Conservation (phyloP, 345 rosid species). For the Salix udensis region DNA sequence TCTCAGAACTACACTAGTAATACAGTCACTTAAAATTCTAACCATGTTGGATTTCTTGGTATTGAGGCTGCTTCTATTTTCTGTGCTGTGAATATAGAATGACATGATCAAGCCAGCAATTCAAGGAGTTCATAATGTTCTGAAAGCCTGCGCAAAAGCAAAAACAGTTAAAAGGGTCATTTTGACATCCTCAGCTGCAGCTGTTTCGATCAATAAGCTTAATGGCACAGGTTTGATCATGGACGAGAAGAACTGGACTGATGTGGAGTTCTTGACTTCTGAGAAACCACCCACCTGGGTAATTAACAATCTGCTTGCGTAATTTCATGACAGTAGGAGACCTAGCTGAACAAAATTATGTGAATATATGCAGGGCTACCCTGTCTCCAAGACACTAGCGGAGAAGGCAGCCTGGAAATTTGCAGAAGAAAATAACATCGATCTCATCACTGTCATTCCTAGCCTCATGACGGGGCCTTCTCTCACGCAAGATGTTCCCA, state of each 20-base stretch:
- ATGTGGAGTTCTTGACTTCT: conserved; percentile 55
- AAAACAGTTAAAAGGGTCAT: conserved; percentile 69
- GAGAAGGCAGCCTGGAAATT: conserved; percentile 74
- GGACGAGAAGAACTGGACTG: conserved; percentile 73
- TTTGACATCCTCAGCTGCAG: conserved; percentile 90
- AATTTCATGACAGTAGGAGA: no score
- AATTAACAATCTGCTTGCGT: background rate
- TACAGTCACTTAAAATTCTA: background rate
- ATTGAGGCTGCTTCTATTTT: background rate
- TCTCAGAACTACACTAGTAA: background rate
- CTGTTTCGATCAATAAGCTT: conserved; percentile 59
- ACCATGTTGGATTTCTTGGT: background rate
- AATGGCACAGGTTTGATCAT: conserved; percentile 57
- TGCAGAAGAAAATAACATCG: conserved; percentile 59
- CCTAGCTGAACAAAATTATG: background rate
- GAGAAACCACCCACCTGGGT: conserved; percentile 90
- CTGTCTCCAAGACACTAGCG: conserved; percentile 63
- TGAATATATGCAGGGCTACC: conserved; percentile 59
- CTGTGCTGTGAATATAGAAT: conserved; percentile 35
- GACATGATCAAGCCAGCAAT: conserved; percentile 90
- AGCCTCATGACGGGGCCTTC: conserved; percentile 63
- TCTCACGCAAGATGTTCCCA: conserved; percentile 50
- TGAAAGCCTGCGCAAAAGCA: conserved; percentile 59
- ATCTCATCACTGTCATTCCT: conserved; percentile 72
- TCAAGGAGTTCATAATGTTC: conserved; percentile 73